Conservation (phyloP, 495 filamentous ascomycete genomes). For the Podospora fimiseda region DNA sequence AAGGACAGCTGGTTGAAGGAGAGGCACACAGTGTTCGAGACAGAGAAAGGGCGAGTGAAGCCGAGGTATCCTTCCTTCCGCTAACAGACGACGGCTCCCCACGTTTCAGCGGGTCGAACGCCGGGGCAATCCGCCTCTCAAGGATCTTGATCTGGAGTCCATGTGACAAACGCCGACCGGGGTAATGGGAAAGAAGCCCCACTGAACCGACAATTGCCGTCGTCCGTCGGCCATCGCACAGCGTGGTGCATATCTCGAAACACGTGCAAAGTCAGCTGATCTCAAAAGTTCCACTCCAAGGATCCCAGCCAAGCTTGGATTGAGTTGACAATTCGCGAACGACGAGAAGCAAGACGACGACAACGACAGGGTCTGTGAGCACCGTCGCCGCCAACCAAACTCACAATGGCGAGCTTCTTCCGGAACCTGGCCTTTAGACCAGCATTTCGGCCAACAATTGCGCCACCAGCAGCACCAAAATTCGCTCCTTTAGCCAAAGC, state of each 20-base stretch:
- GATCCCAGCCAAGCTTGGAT: background rate
- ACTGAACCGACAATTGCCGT: constrained; percentile 11
- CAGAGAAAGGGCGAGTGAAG: background rate
- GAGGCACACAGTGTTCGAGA: background rate
- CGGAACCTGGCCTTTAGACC: constrained; percentile 23
- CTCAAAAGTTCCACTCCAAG: constrained; percentile 20
- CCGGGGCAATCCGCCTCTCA: background rate
- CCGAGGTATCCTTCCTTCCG: constrained; percentile 11
- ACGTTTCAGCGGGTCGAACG: background rate
- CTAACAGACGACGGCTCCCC: too few relatives aligned
- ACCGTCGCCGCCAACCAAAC: constrained; percentile 5
- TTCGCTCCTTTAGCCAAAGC: constrained; percentile 19
- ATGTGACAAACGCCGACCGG: constrained; percentile 13
- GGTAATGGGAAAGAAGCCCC: background rate
- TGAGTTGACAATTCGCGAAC: background rate
- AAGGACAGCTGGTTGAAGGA: too few relatives aligned
- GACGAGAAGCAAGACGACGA: constrained; percentile 2
- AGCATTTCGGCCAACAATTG: constrained; percentile 20
- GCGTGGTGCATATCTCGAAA: too few relatives aligned
- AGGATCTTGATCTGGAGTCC: constrained; percentile 2
- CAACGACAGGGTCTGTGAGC: constrained; percentile 7
- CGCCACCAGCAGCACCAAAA: background rate
- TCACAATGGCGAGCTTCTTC: constrained; percentile 25
- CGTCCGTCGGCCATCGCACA: too few relatives aligned
- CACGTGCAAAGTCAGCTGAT: constrained; percentile 21